Evolutionary conservation across 2,329 filamentous ascomycete species (phyloP), one percentile per base, ranked within the genome.

Genomic region (Cladosporium sp.): DNA sequence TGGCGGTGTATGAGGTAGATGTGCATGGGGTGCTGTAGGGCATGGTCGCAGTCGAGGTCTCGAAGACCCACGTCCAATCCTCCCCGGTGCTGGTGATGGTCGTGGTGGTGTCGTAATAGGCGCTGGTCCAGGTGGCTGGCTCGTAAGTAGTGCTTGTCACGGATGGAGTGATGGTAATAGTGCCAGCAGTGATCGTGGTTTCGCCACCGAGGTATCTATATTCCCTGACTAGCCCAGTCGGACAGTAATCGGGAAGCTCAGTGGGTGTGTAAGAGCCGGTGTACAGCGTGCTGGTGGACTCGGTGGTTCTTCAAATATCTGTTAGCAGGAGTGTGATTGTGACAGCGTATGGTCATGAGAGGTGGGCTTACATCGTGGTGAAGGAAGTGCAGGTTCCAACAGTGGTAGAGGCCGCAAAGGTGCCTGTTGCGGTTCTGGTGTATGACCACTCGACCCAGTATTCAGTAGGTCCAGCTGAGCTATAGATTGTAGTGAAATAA

Each of bases 211-310:
- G 13, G 12, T 48, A 48, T 4, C 20, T 12, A n/a, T 20, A 10
- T 35, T 48, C 28, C 25, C 19, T 19, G 15, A n/a, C 17, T 3
- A 48, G 24, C 9, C 24, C 19, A n/a, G 45, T 48, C 12, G 45
- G 45, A 10, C 45, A 48, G 24, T 48, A 35, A 12, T 25, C 34
- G 5, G 45, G 13, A 9, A 48, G 45, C 2, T n/a, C 24, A 7
- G 45, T 48, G 12, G 45, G 28, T 13, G 45, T 50, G 48, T 20
- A 50, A 15, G 34, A 10, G 19, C 48, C 48, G 22, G 48, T 50
- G 48, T 50, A 50, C 32, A 50, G 32, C 34, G 48, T 50, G 48
- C 48, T 50, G 34, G 48, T 50, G 32, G 48, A 50, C 19, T 50
- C 48, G 34, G 34, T 34, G 4, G 32, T 17, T 13, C 48, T 50